Percentiles rank a stretch among this genome's conserved stretches.
phyloP scores from a whole-genome alignment of 352 stramenopile species.

The Phytophthora brassicae region DNA sequence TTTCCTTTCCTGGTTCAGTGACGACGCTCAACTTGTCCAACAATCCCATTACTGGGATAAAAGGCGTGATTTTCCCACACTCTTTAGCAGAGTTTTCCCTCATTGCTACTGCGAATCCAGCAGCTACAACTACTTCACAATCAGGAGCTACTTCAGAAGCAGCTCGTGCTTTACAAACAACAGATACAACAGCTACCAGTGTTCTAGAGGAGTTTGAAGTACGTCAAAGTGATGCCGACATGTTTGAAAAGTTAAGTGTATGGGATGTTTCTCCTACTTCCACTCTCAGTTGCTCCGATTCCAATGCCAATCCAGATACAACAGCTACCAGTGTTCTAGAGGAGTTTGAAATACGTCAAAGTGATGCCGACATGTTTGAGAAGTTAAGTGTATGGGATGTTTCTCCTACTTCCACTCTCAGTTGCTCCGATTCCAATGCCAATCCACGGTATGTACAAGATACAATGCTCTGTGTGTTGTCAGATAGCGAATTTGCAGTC shows the following conservation, averaged over 20 bases:
- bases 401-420: conserved; percentile 40
- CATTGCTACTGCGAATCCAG: conserved; percentile 7
- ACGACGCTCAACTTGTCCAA: conserved; percentile 38
- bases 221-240: conserved; percentile 34
- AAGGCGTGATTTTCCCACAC: conserved; percentile 41
- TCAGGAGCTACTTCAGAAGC: conserved; percentile 20
- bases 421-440: conserved; percentile 43
- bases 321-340: conserved; percentile 25
- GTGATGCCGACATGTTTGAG: conserved; percentile 37
- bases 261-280: conserved; percentile 47
- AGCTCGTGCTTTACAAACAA: conserved; percentile 13
- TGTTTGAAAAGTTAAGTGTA: conserved; percentile 29
- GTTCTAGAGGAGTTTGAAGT: conserved; percentile 23
- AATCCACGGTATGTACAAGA: conserved; percentile 39
- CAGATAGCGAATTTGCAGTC: conserved; percentile 36
- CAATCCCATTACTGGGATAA: conserved; percentile 40
- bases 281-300: conserved; percentile 44
- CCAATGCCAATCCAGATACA: conserved; percentile 34
- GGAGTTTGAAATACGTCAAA: conserved; percentile 49
- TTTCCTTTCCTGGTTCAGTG: conserved; percentile 41
- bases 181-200: too few relatives aligned
- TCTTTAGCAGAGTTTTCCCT: conserved; percentile 29
- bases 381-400: conserved; percentile 35
- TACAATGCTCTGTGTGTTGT: conserved; percentile 51
- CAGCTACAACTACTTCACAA: neutral